Conservation (phyloP, 192 early-diverging fungal genomes). For the Spinellus fusiger region DNA sequence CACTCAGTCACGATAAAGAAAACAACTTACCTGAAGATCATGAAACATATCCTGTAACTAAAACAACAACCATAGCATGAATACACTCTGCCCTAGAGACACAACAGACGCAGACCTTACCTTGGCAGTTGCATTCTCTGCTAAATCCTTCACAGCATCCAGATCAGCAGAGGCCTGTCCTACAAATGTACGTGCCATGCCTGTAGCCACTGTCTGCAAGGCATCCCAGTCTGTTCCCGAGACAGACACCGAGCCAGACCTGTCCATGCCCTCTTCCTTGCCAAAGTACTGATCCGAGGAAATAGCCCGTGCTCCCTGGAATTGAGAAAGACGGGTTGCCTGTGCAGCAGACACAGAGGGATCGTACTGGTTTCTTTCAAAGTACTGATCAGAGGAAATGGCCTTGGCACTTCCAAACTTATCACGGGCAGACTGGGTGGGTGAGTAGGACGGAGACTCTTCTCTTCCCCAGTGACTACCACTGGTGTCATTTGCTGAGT, state of each 20-base stretch:
- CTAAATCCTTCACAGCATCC: slow-evolving; percentile 33
- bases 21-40: slow-evolving; percentile 14
- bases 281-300: slow-evolving; percentile 84
- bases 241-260: background rate
- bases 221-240: slow-evolving; percentile 24
- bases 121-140: slow-evolving; percentile 27
- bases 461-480: too few species aligned
- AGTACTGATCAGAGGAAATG: slow-evolving; percentile 89
- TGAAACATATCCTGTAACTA: slow-evolving; percentile 17
- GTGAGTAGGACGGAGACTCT: too few species aligned
- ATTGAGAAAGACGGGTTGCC: slow-evolving; percentile 53
- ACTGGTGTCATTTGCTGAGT: too few species aligned
- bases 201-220: slow-evolving; percentile 29
- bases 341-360: slow-evolving; percentile 44
- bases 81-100: background rate
- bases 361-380: slow-evolving; percentile 74
- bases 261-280: slow-evolving; percentile 33
- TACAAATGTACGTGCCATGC: slow-evolving; percentile 39
- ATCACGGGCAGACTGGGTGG: slow-evolving; percentile 51
- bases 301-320: slow-evolving; percentile 70
- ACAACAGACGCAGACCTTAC: slow-evolving; percentile 8
- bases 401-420: slow-evolving; percentile 80
- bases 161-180: slow-evolving; percentile 39
- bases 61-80: background rate
- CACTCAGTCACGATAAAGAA: background rate